Base-by-base conservation (phyloP, 2,329 filamentous ascomycete species). In the Ilyonectria sp. region DNA sequence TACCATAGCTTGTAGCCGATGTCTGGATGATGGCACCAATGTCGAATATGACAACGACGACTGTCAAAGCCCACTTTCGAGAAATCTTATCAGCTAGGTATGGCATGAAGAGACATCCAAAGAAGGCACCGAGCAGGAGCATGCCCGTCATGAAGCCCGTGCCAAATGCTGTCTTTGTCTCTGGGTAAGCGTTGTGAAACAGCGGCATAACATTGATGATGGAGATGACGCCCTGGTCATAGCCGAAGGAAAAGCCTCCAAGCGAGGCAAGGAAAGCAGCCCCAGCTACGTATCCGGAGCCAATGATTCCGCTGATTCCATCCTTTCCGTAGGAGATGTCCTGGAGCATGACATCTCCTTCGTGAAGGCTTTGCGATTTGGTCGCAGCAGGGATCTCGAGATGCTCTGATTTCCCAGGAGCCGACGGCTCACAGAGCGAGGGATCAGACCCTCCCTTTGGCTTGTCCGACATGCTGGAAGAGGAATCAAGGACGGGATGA, bases 21-120 rank as follows among this genome's bases (percentile, higher is more conserved):
- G 83, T 81, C 76, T 89, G 87, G 2, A 89, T 75, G 6, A 87
- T 75, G 15, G 87, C 85, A 64, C 87, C 87, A 15, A 89, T 74
- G 49, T 86, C 84, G 74, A 89, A 89, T 49, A 89, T 80, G 33
- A 78, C 77, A 3, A 85, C 84, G 50, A 84, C 85, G 53, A 86
- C 76, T 56, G 88, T 76, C 60, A 89, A 86, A 9, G 85, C 82
- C 60, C 85, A 84, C 71, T 89, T 89, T 37, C 88, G 82, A 10
- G 84, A 86, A 47, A 86, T 72, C 33, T 81, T 50, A 43, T 66
- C 63, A 7, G 58, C 58, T 26, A 63, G 29, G 5, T 31, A 43
- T 7, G 56, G 56, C 29, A 59, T 52, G 47, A 61, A 61, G 10
- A 65, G n/a, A 17, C 56, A 60, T 1, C 65, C 65, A 21, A 59